Base-by-base conservation (phyloP, 495 filamentous ascomycete genomes). In the Umbilicaria muhlenbergii region DNA sequence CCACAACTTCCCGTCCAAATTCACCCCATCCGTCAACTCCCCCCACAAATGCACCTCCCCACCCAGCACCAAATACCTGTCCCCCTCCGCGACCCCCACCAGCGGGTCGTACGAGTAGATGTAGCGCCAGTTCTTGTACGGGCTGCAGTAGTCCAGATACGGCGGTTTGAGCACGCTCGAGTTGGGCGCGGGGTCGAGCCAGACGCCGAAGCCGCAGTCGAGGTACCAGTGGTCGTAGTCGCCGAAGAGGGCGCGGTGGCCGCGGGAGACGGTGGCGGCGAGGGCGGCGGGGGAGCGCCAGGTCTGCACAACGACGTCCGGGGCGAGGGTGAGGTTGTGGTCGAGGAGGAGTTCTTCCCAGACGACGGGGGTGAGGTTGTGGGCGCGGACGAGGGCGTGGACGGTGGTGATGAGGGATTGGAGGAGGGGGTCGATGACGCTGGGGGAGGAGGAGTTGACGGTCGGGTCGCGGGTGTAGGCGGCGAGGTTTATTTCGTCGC, bases 261-360 rank as follows among this genome's bases (percentile, higher is more conserved):
- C 84, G 39, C 65, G 60, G 4, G 52, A 62, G 1, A 78, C 74
- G 15, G 76, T 63, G 32, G 60, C 55, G 34, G 68, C 65, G 37
- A 83, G 73, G 3, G 75, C 66, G 3, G 56, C 61, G 28, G 68
- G 70, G 14, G 69, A 70, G 21, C 73, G 67, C 83, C 83, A 89
- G 5, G 75, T 69, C 57, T 89, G 84, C 3, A 87, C 69, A 28
- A 87, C 68, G 15, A 70, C 66, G 38, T 75, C 67, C 15, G 64
- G 49, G 0, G 72, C 50, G 31, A 88, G 58, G 0, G 68, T 77
- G 24, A 88, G 54, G 56, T 83, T 80, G 73, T 80, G 86, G 16
- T 71, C 65, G 11, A 83, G 62, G 3, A 82, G 69, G 64, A 86
- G 83, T 51, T 89, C 83, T 59, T 89, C 84, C 84, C 84, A 89